phyloP scores from a whole-genome alignment of 352 stramenopile species.

The Pythium periplocum region DNA sequence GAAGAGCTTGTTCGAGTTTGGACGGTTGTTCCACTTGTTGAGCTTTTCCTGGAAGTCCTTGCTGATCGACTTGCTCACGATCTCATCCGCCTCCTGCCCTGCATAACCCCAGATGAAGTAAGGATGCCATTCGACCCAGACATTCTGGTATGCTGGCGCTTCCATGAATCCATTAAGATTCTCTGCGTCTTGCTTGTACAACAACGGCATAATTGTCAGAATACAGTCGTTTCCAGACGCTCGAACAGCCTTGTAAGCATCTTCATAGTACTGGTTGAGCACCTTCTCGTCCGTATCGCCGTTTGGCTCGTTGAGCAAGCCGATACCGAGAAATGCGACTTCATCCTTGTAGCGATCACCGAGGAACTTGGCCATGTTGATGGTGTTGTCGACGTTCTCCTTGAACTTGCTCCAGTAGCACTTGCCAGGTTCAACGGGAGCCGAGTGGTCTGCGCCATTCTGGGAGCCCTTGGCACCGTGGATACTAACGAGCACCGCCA shows the following conservation, averaged over 20 bases:
- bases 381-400: conserved; percentile 17
- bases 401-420: conserved; percentile 18
- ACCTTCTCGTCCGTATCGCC: conserved; percentile 12
- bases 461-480: conserved; percentile 66
- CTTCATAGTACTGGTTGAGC: conserved; percentile 27
- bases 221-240: conserved; percentile 21
- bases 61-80: too few relatives aligned
- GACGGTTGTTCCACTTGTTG: too few relatives aligned
- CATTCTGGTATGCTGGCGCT: too few relatives aligned
- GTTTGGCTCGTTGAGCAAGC: conserved; percentile 29
- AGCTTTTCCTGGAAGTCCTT: too few relatives aligned
- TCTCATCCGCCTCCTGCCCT: too few relatives aligned
- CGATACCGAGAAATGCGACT: conserved; percentile 25
- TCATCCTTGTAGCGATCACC: conserved; percentile 22
- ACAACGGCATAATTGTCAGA: conserved; percentile 16
- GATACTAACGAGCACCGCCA: conserved; percentile 45
- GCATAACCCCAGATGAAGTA: too few relatives aligned
- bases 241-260: conserved; percentile 21
- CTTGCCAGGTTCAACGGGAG: conserved; percentile 15
- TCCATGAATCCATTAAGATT: too few relatives aligned
- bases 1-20: too few relatives aligned
- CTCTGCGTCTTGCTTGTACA: neutral
- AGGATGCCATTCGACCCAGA: too few relatives aligned
- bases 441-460: conserved; percentile 68
- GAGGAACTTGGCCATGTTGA: conserved; percentile 23